phyloP scores from a whole-genome alignment of 2,329 filamentous ascomycete genomes.

The Clathrospora elynae region DNA sequence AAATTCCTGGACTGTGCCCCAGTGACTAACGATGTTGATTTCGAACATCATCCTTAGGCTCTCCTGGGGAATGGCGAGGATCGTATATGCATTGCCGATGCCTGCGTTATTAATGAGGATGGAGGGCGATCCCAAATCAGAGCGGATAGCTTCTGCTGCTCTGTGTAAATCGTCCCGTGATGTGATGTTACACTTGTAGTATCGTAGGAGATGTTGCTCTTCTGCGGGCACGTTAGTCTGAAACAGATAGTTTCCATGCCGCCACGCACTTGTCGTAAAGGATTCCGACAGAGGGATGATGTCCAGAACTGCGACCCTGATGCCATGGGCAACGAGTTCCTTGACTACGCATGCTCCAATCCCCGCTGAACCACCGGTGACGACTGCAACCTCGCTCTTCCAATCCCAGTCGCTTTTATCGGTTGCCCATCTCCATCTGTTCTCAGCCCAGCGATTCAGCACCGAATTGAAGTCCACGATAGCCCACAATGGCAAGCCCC shows the following conservation, averaged over 20 bases:
- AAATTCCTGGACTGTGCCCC: constrained; percentile 46
- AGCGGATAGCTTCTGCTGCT: constrained; percentile 41
- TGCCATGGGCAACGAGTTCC: constrained; percentile 37
- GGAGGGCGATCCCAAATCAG: constrained; percentile 39
- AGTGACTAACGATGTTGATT: constrained; percentile 46
- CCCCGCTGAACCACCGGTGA: constrained; percentile 46
- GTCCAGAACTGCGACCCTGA: constrained; percentile 46
- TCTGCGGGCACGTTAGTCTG: constrained; percentile 27
- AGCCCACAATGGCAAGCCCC: constrained; percentile 30
- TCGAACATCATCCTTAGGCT: constrained; percentile 38
- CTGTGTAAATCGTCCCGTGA: constrained; percentile 35
- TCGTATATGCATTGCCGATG: constrained; percentile 42
- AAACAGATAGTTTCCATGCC: background rate
- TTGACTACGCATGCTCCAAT: constrained; percentile 45
- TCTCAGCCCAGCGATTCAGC: constrained; percentile 41
- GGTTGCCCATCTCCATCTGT: constrained; percentile 48
- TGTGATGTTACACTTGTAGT: constrained; percentile 45
- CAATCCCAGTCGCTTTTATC: constrained; percentile 40
- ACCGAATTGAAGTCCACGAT: constrained; percentile 33
- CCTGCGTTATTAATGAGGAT: constrained; percentile 48
- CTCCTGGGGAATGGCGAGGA: constrained; percentile 38
- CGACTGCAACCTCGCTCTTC: constrained; percentile 42
- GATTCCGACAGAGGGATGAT: constrained; percentile 37
- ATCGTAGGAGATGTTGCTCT: constrained; percentile 25
- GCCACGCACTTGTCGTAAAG: constrained; percentile 33